Conservation (phyloP, 1,139 yeast species). For the Schwanniomyces etchellsii region DNA sequence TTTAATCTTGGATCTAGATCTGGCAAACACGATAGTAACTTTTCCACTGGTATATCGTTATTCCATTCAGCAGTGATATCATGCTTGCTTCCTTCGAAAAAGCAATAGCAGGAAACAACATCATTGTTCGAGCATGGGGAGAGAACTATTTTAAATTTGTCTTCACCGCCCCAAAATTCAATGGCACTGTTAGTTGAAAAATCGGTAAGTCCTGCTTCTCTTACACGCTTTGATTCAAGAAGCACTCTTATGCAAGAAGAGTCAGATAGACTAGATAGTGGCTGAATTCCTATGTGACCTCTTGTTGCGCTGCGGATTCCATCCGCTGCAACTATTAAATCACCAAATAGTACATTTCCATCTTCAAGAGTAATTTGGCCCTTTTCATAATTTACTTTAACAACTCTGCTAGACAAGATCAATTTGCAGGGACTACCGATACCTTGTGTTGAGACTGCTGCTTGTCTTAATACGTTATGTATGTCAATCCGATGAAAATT, state of each 20-base stretch:
- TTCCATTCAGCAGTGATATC: constrained; percentile 14
- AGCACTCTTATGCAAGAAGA: constrained; percentile 18
- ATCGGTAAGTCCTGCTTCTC: constrained; percentile 10
- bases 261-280: constrained; percentile 10
- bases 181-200: constrained; percentile 19
- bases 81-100: constrained; percentile 12
- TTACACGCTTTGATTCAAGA: constrained; percentile 16
- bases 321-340: constrained; percentile 16
- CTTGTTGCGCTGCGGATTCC: constrained; percentile 14
- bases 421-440: constrained; percentile 13
- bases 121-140: constrained; percentile 21
- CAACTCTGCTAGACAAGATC: constrained; percentile 11
- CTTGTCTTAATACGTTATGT: constrained; percentile 12
- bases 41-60: constrained; percentile 16
- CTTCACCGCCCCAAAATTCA: constrained; percentile 21
- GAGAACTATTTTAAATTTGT: constrained; percentile 19
- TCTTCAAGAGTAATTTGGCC: constrained; percentile 13
- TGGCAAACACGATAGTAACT: constrained; percentile 12
- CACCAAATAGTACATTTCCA: constrained; percentile 10
- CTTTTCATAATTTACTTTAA: constrained; percentile 10
- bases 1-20: constrained; percentile 15
- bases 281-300: constrained; percentile 12
- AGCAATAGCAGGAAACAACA: constrained; percentile 22
- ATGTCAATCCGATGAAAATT: constrained; percentile 17
- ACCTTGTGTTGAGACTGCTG: constrained; percentile 7